phyloP scores from a whole-genome alignment of 345 rosid species.

The Noccaea bulbosa region DNA sequence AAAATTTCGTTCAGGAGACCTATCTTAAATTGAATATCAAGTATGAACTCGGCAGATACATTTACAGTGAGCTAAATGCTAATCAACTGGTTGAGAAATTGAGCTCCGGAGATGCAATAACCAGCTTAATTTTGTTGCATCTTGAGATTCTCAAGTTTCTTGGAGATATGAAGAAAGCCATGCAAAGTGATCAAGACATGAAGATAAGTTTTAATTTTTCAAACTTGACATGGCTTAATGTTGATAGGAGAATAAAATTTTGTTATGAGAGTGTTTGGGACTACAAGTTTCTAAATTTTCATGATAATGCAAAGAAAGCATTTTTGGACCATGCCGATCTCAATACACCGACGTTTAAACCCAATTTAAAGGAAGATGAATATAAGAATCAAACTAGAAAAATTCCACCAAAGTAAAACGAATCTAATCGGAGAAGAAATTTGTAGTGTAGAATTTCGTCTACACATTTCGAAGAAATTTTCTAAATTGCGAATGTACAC shows the following conservation, averaged over 20 bases:
- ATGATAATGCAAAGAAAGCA: constrained; percentile 28
- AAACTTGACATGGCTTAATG: background rate
- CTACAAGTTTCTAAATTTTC: background rate
- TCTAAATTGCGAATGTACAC: background rate
- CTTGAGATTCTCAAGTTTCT: constrained; percentile 2
- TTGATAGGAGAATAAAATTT: background rate
- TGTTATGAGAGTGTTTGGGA: background rate
- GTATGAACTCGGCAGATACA: background rate
- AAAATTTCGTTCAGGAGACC: background rate
- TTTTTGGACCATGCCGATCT: constrained; percentile 2
- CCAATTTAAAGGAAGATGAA: background rate
- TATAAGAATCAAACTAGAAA: background rate
- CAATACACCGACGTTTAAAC: background rate
- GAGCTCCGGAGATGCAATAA: background rate
- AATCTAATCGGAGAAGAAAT: background rate
- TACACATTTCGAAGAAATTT: background rate
- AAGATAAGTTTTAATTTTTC: background rate
- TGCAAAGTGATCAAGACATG: constrained; percentile 9
- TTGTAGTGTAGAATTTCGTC: background rate
- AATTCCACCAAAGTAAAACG: background rate
- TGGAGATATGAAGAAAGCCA: background rate
- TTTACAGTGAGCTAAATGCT: background rate
- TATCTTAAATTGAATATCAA: background rate
- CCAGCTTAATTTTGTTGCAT: background rate
- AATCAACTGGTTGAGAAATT: background rate